phyloP scores from a whole-genome alignment of 1,284 basidiomycete genomes.

The Rhizoctonia solani region DNA sequence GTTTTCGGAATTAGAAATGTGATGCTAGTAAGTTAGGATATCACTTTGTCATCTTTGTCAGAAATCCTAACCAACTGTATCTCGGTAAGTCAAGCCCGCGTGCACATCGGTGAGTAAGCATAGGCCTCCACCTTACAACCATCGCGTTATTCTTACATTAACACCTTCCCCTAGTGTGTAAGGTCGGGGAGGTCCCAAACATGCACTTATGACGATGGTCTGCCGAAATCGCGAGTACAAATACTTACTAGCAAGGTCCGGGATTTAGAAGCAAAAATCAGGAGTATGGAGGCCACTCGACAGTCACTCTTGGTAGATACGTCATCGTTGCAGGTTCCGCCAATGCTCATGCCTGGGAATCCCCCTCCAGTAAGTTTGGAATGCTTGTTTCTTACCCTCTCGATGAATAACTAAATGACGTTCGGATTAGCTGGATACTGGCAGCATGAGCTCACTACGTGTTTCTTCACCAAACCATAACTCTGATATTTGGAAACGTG shows the following conservation, averaged over 20 bases:
- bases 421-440: neutral
- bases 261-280: constrained; percentile 51
- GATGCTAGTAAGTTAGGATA: constrained; percentile 17
- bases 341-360: neutral
- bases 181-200: constrained; percentile 55
- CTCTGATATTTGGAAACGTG: constrained; percentile 7
- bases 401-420: neutral
- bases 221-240: constrained; percentile 63
- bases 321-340: neutral
- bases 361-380: neutral
- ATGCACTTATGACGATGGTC: constrained; percentile 65
- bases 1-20: constrained; percentile 15
- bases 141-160: neutral
- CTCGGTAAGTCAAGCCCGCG: constrained; percentile 9
- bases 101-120: constrained; percentile 24
- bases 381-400: neutral
- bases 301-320: neutral
- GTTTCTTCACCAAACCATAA: neutral
- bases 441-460: neutral
- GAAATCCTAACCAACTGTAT: neutral
- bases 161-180: constrained; percentile 29
- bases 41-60: neutral
- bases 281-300: constrained; percentile 18
- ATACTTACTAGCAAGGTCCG: constrained; percentile 60
- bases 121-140: neutral